phyloP scores from a whole-genome alignment of 2,329 filamentous ascomycete species.

The Microsporum ferrugineum region DNA sequence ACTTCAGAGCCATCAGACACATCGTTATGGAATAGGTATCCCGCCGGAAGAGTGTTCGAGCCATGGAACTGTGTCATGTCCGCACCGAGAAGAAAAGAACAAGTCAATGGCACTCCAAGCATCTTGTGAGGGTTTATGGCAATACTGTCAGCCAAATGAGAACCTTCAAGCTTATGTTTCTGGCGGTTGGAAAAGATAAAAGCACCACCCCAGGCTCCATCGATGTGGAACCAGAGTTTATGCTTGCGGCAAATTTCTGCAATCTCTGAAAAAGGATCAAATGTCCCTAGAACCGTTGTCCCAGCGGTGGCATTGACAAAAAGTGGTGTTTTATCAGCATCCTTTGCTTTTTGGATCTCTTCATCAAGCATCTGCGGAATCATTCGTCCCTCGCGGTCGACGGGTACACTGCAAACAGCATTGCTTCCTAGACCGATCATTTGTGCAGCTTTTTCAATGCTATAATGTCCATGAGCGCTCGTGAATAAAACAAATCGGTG shows the following conservation, averaged over 20 bases:
- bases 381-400: constrained; percentile 65
- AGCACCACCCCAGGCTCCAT: constrained; percentile 81
- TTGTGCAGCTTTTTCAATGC: constrained; percentile 86
- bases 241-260: constrained; percentile 58
- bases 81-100: constrained; percentile 70
- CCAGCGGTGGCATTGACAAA: constrained; percentile 95
- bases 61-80: constrained; percentile 67
- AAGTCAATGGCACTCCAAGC: constrained; percentile 83
- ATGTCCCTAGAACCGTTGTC: constrained; percentile 84
- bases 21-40: constrained; percentile 65
- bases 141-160: constrained; percentile 64
- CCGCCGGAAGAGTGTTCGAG: constrained; percentile 77
- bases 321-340: constrained; percentile 65
- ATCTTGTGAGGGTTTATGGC: constrained; percentile 96
- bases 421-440: constrained; percentile 71
- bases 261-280: constrained; percentile 65
- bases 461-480: constrained; percentile 83
- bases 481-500: constrained; percentile 73
- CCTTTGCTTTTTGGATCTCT: constrained; percentile 50
- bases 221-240: constrained; percentile 82
- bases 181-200: constrained; percentile 64
- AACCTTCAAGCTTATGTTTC: constrained; percentile 54
- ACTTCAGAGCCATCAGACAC: constrained; percentile 44
- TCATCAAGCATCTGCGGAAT: constrained; percentile 52
- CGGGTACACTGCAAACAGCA: constrained; percentile 61